A percentile compares a stretch with the other conserved stretches of the same genome.
Evolutionary conservation across 2,329 filamentous ascomycete species (phyloP).

Genomic region (Fusarium sp.): DNA sequence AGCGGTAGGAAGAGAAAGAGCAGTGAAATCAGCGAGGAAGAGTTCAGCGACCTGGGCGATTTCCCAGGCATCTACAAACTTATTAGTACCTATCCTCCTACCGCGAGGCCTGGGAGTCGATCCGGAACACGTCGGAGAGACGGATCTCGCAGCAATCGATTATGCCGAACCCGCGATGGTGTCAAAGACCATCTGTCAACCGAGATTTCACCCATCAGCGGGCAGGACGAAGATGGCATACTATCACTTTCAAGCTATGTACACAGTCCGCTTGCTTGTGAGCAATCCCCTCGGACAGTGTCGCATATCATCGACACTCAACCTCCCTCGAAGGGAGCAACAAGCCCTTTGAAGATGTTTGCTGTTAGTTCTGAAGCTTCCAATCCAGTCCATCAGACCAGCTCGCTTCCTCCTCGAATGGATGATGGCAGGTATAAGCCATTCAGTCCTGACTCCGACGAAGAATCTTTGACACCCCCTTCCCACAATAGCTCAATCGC

Average conservation of each 20-base stretch:
- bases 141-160: constrained; percentile 26
- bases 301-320: constrained; percentile 5
- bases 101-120: constrained; percentile 49
- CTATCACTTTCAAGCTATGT: constrained; percentile 44
- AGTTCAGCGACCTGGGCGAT: constrained; percentile 55
- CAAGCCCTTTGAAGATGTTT: constrained; percentile 14
- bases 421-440: constrained; percentile 44
- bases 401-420: background rate
- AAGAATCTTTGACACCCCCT: constrained; percentile 59
- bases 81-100: constrained; percentile 54
- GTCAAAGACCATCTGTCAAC: constrained; percentile 3
- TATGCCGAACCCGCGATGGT: constrained; percentile 31
- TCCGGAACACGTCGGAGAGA: constrained; percentile 37
- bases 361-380: constrained; percentile 1
- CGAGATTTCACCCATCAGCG: constrained; percentile 16
- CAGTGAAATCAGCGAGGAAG: constrained; percentile 56
- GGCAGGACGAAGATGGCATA: constrained; percentile 24
- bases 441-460: constrained; percentile 68
- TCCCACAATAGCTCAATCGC: constrained; percentile 39
- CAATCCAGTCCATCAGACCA: background rate
- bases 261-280: constrained; percentile 24
- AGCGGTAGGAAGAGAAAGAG: constrained; percentile 66
- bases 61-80: constrained; percentile 67
- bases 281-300: too few species aligned
- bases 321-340: constrained; percentile 11